Base-by-base conservation (phyloP, 257 asterid genomes). In the Petrea volubilis region DNA sequence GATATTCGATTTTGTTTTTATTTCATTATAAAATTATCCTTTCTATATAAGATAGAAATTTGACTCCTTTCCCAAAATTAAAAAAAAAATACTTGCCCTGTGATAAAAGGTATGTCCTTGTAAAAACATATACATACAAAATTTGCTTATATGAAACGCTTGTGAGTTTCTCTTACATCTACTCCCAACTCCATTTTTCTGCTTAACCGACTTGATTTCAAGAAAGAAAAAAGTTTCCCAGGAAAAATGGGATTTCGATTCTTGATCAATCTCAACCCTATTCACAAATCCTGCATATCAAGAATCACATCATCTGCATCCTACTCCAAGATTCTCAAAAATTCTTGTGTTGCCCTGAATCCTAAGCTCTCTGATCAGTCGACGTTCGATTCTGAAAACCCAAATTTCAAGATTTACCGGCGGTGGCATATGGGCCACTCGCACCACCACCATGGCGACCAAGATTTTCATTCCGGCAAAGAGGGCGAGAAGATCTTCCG, bases 401-500 rank as follows among this genome's bases (percentile, higher is more conserved):
- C 91, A 5, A 74, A 70, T 79, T 83, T 82, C 66, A 83, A 36
- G 69, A 61, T 78, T 68, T 85, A 73, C 18, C 81, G 85, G 77
- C 84, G 99, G 74, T 91, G 97, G 93, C 97, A 94, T 67, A 71
- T 82, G 58, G 97, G 96, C 36, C 90, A 91, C 83, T 68, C 85
- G 60, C 83, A 83, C 72, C 79, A 81, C 74, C 82, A 83, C 72
- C 83, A 68, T 36, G 81, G 79, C 5, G 78, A 78, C 75, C 78
- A 60, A 4, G 87, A 87, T 50, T 50, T 58, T 50, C 73, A 33
- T 7, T 76, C 93, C 21, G 95, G 90, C 21, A 79, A 87, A 62
- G 93, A 85, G 68, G 96, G 97, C 2, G 97, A 91, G 85, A 88
- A 68, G 79, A 92, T 94, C 56, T 91, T 94, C 90, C 93, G 93